Percentiles rank a stretch among this genome's conserved stretches.
Evolutionary conservation across 1,139 yeast genomes (phyloP).

Genomic region (Blastobotrys indianensis): DNA sequence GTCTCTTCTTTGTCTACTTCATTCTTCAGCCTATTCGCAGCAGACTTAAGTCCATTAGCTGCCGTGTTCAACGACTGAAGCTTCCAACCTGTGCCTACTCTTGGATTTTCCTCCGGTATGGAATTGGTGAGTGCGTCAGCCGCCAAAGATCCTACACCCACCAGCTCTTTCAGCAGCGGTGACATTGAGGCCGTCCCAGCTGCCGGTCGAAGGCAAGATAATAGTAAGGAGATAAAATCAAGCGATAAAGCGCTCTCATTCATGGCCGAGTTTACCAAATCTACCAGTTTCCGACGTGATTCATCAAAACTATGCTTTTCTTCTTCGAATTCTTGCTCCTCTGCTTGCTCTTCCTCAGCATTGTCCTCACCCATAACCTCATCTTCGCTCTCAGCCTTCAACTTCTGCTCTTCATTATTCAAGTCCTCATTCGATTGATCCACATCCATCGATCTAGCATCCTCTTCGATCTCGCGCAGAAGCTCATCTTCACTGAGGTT

Average conservation of each 20-base stretch:
- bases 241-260: conserved; percentile 85
- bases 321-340: conserved; percentile 14
- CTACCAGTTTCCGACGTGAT: conserved; percentile 51
- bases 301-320: conserved; percentile 43
- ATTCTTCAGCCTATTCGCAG: conserved; percentile 46
- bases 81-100: conserved; percentile 82
- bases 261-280: conserved; percentile 57
- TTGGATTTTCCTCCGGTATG: conserved; percentile 33
- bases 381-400: conserved; percentile 14
- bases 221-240: conserved; percentile 77
- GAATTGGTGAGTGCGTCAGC: conserved; percentile 44
- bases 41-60: conserved; percentile 44
- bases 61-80: conserved; percentile 59
- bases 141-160: conserved; percentile 74
- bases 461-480: conserved; percentile 39
- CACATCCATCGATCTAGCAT: conserved; percentile 27
- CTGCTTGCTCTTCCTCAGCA: conserved; percentile 16
- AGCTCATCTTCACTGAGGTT: conserved; percentile 55
- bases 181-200: conserved; percentile 87
- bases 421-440: conserved; percentile 7
- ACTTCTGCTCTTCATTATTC: conserved; percentile 9
- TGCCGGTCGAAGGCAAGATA: conserved; percentile 78
- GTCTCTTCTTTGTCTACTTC: conserved; percentile 58
- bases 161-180: conserved; percentile 70
- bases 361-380: conserved; percentile 13